phyloP scores from a whole-genome alignment of 23 red algal genomes.

The Cyanidiococcus yangmingshanensis region DNA sequence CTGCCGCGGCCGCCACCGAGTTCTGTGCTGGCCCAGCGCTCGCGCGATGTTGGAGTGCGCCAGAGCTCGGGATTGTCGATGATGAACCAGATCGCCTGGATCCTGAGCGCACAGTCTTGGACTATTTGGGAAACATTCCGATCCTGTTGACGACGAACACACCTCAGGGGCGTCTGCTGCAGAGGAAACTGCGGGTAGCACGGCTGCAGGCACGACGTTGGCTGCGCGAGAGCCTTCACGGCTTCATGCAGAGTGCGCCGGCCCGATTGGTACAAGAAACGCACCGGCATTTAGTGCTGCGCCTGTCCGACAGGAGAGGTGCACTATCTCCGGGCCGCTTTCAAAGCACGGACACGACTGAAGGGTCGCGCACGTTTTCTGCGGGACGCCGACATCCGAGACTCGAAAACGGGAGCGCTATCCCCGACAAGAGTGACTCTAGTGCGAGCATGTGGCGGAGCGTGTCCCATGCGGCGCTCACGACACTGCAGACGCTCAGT shows the following conservation, averaged over 20 bases:
- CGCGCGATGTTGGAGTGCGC: background rate
- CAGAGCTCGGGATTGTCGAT: background rate
- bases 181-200: background rate
- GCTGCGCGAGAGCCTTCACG: background rate
- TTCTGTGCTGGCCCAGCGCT: background rate
- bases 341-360: no score
- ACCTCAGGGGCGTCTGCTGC: conserved; percentile 14
- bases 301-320: no score
- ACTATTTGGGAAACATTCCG: conserved; percentile 18
- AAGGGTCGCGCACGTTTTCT: no score
- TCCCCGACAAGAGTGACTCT: no score
- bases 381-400: no score
- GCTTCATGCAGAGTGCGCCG: background rate
- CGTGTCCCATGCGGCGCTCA: background rate
- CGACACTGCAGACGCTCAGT: background rate
- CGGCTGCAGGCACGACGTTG: background rate
- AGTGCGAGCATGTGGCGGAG: background rate
- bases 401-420: no score
- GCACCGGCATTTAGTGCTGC: no score
- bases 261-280: background rate
- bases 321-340: no score
- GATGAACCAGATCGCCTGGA: background rate
- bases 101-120: background rate
- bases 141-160: conserved; percentile 9
- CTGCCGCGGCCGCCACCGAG: no score